Conservation (phyloP, 495 filamentous ascomycete species). For the Aspergillus cristatus region DNA sequence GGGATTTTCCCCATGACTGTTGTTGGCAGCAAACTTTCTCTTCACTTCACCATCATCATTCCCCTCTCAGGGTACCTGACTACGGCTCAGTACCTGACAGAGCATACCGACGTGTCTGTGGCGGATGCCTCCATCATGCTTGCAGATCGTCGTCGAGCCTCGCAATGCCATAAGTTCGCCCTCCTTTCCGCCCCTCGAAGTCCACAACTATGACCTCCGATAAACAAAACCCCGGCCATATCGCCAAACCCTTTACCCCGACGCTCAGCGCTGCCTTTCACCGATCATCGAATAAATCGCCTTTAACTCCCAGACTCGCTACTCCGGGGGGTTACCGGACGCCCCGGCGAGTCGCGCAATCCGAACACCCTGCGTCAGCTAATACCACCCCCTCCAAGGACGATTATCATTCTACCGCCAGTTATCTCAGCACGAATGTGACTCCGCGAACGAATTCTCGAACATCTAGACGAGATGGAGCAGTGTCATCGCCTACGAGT, state of each 20-base stretch:
- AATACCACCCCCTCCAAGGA: conserved; percentile 28
- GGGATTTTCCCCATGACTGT: background rate
- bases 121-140: conserved; percentile 30
- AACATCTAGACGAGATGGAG: conserved; percentile 55
- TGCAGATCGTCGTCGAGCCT: conserved; percentile 18
- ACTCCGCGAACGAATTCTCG: conserved; percentile 64
- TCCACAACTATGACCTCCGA: conserved; percentile 42
- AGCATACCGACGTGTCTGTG: conserved; percentile 6
- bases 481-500: conserved; percentile 49
- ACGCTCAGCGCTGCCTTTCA: conserved; percentile 39
- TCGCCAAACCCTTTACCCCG: conserved; percentile 41
- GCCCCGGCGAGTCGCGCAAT: conserved; percentile 27
- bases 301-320: conserved; percentile 43
- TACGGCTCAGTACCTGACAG: conserved; percentile 4
- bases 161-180: conserved; percentile 34
- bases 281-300: conserved; percentile 35
- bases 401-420: conserved; percentile 18
- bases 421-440: conserved; percentile 55
- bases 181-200: conserved; percentile 20
- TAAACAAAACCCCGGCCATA: conserved; percentile 42
- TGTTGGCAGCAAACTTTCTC: background rate
- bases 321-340: conserved; percentile 26
- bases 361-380: conserved; percentile 19
- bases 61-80: conserved; percentile 1
- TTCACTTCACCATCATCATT: background rate